Evolutionary conservation across 2,329 filamentous ascomycete species (phyloP).

Genomic region (Penicillium hesseltinei): DNA sequence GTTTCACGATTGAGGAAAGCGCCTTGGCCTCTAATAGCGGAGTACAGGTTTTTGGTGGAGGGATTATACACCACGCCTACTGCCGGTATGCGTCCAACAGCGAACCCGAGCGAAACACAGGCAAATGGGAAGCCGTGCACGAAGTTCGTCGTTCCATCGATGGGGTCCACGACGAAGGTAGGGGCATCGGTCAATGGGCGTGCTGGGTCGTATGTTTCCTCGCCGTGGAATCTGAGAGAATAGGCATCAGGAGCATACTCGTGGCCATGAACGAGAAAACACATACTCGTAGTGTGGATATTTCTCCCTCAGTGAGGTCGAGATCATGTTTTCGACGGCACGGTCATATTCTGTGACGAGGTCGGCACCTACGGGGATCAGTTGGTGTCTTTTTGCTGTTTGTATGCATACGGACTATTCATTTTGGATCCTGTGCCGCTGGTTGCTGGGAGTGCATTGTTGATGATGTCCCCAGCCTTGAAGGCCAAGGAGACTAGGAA

Average conservation of each 20-base stretch:
- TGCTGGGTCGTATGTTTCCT: conserved; percentile 60
- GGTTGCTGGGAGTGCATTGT: conserved; percentile 40
- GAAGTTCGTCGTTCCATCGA: conserved; percentile 65
- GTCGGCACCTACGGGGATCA: conserved; percentile 50
- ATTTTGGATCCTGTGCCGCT: conserved; percentile 44
- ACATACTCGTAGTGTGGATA: conserved; percentile 55
- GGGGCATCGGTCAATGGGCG: conserved; percentile 52
- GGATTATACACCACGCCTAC: conserved; percentile 63
- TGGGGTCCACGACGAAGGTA: conserved; percentile 63
- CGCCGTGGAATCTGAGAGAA: conserved; percentile 52
- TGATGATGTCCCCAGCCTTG: conserved; percentile 45
- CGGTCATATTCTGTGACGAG: conserved; percentile 64
- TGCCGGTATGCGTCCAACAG: conserved; percentile 49
- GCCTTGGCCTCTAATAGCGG: conserved; percentile 55
- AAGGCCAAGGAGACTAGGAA: conserved; percentile 41
- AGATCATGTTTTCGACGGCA: conserved; percentile 60
- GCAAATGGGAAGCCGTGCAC: conserved; percentile 61
- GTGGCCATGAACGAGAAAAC: not conserved
- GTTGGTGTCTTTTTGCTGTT: not conserved
- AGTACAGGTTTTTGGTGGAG: conserved; percentile 56
- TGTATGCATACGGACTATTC: conserved; percentile 38
- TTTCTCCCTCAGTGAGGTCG: conserved; percentile 47
- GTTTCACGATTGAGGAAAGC: conserved; percentile 46
- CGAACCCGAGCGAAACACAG: conserved; percentile 59
- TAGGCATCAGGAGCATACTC: not conserved